These are phyloP conservation scores for Euclidium syriacum DNA, from an alignment of 345 rosid species.

Conservation along the genomic window DNA sequence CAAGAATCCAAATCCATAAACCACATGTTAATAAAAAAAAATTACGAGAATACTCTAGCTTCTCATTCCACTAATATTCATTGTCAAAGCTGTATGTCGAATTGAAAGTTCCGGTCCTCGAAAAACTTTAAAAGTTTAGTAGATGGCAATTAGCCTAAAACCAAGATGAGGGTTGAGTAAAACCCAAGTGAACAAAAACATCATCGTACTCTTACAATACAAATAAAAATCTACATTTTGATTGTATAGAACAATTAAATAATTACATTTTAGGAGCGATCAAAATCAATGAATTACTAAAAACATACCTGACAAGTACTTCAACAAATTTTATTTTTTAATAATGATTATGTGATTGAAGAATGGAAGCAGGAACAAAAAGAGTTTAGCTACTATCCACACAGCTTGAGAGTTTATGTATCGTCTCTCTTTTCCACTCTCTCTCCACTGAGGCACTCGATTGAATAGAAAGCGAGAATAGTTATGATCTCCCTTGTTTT, in stretches of 20 bases:
- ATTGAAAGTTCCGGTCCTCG: not conserved
- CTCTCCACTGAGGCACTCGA: not conserved
- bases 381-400: not conserved
- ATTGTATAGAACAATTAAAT: not conserved
- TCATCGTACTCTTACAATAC: too few relatives aligned
- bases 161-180: not conserved
- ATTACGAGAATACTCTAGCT: too few relatives aligned
- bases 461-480: not conserved
- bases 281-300: not conserved
- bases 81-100: not conserved
- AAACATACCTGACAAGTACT: not conserved
- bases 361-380: not conserved
- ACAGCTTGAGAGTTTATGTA: not conserved
- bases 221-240: not conserved
- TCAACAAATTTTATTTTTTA: not conserved
- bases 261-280: not conserved
- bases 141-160: not conserved
- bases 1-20: too few relatives aligned
- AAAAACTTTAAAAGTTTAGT: not conserved
- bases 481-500: not conserved
- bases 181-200: too few relatives aligned
- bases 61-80: too few relatives aligned
- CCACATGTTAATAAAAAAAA: too few relatives aligned
- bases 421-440: not conserved
- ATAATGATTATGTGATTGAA: not conserved